Evolutionary conservation across 352 stramenopile genomes (phyloP).

Genomic region (Globisporangium solare): DNA sequence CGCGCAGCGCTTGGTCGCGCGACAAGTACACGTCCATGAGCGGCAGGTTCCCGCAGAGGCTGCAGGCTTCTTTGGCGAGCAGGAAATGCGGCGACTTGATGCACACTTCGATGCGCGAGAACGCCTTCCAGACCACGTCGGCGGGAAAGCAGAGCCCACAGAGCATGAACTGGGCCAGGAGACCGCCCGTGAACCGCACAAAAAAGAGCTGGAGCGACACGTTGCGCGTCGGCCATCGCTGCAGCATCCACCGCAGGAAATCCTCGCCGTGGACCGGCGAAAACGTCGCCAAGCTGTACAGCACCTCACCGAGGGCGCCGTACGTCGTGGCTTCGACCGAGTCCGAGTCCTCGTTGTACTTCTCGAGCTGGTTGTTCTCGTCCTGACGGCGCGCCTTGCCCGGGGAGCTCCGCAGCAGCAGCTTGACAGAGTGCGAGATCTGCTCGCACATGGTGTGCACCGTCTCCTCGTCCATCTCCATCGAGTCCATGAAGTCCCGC

Average conservation of each 20-base stretch:
- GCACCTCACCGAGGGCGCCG: conserved; percentile 47
- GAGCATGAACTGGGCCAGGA: conserved; percentile 61
- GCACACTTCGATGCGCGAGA: conserved; percentile 41
- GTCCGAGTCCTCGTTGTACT: conserved; percentile 54
- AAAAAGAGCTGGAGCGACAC: conserved; percentile 77
- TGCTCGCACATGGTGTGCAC: conserved; percentile 35
- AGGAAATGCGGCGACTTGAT: conserved; percentile 72
- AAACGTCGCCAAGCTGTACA: conserved; percentile 55
- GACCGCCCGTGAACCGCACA: conserved; percentile 51
- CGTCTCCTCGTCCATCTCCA: conserved; percentile 29
- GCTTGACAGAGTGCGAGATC: conserved; percentile 41
- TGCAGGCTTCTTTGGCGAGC: conserved; percentile 65
- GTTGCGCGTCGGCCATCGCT: conserved; percentile 69
- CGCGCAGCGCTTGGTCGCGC: conserved; percentile 43
- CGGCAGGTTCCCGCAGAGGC: conserved; percentile 53
- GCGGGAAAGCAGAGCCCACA: conserved; percentile 43
- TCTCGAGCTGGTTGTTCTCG: conserved; percentile 55
- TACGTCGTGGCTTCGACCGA: conserved; percentile 66
- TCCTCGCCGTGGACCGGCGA: conserved; percentile 58
- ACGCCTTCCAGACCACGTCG: conserved; percentile 42
- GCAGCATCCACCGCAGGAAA: conserved; percentile 63
- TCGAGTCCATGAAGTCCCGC: conserved; percentile 28
- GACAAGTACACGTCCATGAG: conserved; percentile 71
- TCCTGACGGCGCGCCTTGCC: conserved; percentile 30
- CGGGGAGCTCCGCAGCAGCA: conserved; percentile 55